Base-by-base conservation (phyloP, 2,329 filamentous ascomycete species). In the Aspergillus tubingensis region DNA sequence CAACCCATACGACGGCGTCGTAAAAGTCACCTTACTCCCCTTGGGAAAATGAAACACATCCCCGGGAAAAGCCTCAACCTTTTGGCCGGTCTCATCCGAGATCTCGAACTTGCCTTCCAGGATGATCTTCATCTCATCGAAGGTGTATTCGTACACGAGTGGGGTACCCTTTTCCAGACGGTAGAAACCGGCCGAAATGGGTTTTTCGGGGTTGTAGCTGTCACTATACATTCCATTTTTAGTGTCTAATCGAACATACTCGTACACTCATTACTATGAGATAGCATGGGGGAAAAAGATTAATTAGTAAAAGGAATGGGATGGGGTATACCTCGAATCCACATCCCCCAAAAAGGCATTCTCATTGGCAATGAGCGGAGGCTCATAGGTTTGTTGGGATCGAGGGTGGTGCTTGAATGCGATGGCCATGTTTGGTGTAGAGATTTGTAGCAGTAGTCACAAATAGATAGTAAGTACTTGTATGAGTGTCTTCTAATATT, bases 71-170 rank as follows among this genome's bases (percentile, higher is more conserved):
- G 85, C 88, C 54, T 82, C 81, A 23, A 87, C 85, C 65, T 82
- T 77, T 66, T 84, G 80, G 39, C 87, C 88, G 1, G 85, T 85
- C 72, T 84, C 83, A 65, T 90, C 88, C 30, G 79, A 80, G 68
- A 90, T 88, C 62, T 86, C 83, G 69, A 87, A 89, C 65, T 84
- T 81, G 13, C 88, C 88, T 67, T 90, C 87, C 8, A 90, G 76
- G 64, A 91, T 87, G 70, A 90, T 88, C 79, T 90, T 90, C 85
- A 89, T 88, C 79, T 90, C 88, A 69, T 90, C 84, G 75, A 90
- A 90, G 43, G 81, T 86, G 76, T 90, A 90, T 32, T 82, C 85
- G 78, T 90, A 90, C 8, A 86, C 85, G 17, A 91, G 81, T 1
- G 86, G 85, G 3, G 86, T 86, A 67, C 88, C 87, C 66, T 88